Percentiles rank a stretch among this genome's conserved stretches.
Evolutionary conservation across 805 yeast genomes (phyloP).

Genomic region (Blastobotrys americana): DNA sequence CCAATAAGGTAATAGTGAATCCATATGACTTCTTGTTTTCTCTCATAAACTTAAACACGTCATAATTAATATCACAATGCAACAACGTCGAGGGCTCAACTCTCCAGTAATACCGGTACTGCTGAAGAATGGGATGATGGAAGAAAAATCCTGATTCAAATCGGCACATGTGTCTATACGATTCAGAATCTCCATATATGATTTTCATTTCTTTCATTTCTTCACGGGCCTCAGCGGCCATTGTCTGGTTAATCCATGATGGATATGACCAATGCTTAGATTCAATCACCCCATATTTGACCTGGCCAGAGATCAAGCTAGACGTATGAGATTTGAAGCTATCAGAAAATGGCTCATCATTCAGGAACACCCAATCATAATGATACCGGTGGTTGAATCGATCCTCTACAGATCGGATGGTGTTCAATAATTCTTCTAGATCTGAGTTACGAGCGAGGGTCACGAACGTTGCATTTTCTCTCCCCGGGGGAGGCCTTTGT

Average conservation of each 20-base stretch:
- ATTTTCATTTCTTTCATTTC: constrained; percentile 45
- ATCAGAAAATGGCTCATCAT: constrained; percentile 70
- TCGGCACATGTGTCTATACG: constrained; percentile 88
- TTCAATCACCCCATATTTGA: constrained; percentile 70
- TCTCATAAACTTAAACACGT: constrained; percentile 69
- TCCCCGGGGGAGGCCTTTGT: constrained; percentile 16
- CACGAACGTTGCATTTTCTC: constrained; percentile 69
- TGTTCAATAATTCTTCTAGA: constrained; percentile 49
- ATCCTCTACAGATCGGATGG: constrained; percentile 75
- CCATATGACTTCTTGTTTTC: constrained; percentile 69
- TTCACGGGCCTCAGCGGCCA: constrained; percentile 50
- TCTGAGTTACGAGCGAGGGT: constrained; percentile 75
- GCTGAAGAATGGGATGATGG: constrained; percentile 63
- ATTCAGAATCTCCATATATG: constrained; percentile 59
- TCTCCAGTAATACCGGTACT: constrained; percentile 92
- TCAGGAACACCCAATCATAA: constrained; percentile 89
- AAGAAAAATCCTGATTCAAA: constrained; percentile 86
- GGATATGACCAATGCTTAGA: constrained; percentile 84
- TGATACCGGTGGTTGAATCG: constrained; percentile 68
- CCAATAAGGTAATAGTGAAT: constrained; percentile 72
- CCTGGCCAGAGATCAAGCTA: constrained; percentile 57
- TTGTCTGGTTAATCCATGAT: constrained; percentile 66
- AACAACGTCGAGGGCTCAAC: constrained; percentile 82
- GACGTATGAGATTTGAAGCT: constrained; percentile 61
- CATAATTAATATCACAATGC: constrained; percentile 77